phyloP scores from a whole-genome alignment of 2,329 filamentous ascomycete genomes.

The Basipetospora sp. region DNA sequence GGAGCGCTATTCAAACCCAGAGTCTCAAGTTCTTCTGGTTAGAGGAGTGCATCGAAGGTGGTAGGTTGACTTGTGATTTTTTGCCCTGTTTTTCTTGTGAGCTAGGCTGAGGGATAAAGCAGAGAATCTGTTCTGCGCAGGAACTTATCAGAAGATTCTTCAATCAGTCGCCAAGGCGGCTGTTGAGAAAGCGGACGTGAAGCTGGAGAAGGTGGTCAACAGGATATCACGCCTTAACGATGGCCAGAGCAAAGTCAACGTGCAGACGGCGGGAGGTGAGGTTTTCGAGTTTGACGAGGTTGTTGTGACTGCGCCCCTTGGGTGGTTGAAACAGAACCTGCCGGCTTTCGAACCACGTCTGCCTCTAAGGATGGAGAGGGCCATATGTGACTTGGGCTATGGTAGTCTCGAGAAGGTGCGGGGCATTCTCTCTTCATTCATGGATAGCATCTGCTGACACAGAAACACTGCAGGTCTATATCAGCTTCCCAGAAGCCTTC shows the following conservation, averaged over 20 bases:
- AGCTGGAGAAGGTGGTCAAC: slow-evolving; percentile 32
- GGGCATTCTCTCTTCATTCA: background rate
- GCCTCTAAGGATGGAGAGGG: slow-evolving; percentile 39
- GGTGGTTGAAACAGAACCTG: slow-evolving; percentile 49
- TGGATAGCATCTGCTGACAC: no score
- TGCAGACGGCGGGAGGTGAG: slow-evolving; percentile 32
- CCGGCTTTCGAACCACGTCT: slow-evolving; percentile 45
- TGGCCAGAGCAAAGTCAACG: slow-evolving; percentile 21
- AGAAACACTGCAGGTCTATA: slow-evolving; percentile 29
- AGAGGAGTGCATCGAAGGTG: slow-evolving; percentile 62
- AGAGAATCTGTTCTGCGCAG: slow-evolving; percentile 47
- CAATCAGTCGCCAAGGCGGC: slow-evolving; percentile 43
- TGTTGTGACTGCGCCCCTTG: slow-evolving; percentile 52
- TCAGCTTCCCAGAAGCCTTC: slow-evolving; percentile 62
- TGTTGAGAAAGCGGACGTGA: slow-evolving; percentile 38
- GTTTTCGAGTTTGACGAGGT: slow-evolving; percentile 48
- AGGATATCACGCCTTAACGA: slow-evolving; percentile 23
- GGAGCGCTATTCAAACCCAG: slow-evolving; percentile 47
- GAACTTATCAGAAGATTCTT: slow-evolving; percentile 45
- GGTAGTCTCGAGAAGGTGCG: slow-evolving; percentile 55
- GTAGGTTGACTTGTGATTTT: no score
- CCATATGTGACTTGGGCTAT: slow-evolving; percentile 52
- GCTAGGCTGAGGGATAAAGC: no score
- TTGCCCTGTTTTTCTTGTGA: no score
- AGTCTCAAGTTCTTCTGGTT: slow-evolving; percentile 66